These are phyloP conservation scores for Aspergillus proliferans DNA, from an alignment of 2,329 filamentous ascomycete species.

Conservation along the genomic window DNA sequence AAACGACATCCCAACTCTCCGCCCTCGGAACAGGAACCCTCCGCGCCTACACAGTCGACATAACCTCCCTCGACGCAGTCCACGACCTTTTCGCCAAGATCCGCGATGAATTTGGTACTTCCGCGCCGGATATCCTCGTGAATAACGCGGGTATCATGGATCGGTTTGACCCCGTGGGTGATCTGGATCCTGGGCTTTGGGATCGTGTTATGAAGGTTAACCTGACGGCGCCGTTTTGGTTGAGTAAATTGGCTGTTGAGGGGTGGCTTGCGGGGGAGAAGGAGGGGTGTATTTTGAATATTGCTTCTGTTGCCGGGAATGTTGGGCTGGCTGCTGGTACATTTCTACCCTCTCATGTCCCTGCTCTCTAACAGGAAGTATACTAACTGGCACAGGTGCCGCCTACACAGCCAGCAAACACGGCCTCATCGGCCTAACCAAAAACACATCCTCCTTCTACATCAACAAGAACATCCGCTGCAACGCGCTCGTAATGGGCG, in stretches of 20 bases:
- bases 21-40: conserved; percentile 10
- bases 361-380: conserved; percentile 2
- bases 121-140: conserved; percentile 48
- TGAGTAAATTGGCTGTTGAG: conserved; percentile 47
- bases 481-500: conserved; percentile 48
- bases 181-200: conserved; percentile 44
- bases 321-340: conserved; percentile 38
- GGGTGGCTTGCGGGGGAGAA: conserved; percentile 35
- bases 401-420: conserved; percentile 53
- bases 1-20: conserved; percentile 18
- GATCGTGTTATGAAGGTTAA: conserved; percentile 52
- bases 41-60: conserved; percentile 30
- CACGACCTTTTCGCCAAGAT: conserved; percentile 32
- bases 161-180: conserved; percentile 48
- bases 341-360: no score
- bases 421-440: conserved; percentile 49
- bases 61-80: conserved; percentile 31
- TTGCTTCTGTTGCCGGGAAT: conserved; percentile 44
- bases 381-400: conserved; percentile 25
- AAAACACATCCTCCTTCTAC: conserved; percentile 54
- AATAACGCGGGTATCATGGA: conserved; percentile 57
- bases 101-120: conserved; percentile 32
- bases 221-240: conserved; percentile 49
- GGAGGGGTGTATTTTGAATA: conserved; percentile 49
- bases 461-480: conserved; percentile 48